A percentile compares a stretch with the other conserved stretches of the same genome.
Evolutionary conservation across 768 basidiomycete genomes (phyloP).

Genomic region (Rhodocollybia butyracea): DNA sequence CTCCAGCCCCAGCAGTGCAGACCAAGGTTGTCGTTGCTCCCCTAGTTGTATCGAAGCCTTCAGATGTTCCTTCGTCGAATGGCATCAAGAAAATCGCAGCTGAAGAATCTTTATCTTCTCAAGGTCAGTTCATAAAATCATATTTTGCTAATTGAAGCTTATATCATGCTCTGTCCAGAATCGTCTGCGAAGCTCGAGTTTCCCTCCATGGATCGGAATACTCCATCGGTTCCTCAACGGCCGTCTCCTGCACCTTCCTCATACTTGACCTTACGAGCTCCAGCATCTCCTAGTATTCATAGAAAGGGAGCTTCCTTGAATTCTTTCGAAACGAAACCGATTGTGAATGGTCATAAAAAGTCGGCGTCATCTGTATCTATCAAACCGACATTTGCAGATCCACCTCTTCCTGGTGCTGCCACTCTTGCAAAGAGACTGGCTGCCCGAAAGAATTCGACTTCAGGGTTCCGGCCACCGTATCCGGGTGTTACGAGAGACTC

Average conservation of each 20-base stretch:
- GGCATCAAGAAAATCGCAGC: neutral
- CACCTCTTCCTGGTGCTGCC: neutral
- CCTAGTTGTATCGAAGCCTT: neutral
- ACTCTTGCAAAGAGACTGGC: conserved; percentile 1
- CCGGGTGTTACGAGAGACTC: neutral
- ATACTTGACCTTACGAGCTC: neutral
- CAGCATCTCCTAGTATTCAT: neutral
- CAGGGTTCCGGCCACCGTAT: neutral
- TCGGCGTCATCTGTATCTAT: neutral
- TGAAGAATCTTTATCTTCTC: neutral
- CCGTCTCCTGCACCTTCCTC: neutral
- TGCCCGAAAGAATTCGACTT: neutral
- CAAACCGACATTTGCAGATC: neutral
- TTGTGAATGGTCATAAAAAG: conserved; percentile 5
- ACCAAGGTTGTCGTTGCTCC: neutral
- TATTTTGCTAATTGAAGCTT: no score
- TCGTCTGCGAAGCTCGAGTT: neutral
- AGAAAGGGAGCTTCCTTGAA: neutral
- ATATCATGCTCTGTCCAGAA: no score
- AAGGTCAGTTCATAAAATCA: no score
- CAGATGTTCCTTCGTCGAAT: neutral
- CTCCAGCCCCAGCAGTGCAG: neutral
- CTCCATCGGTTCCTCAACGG: neutral
- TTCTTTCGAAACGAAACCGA: neutral
- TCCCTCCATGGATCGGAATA: neutral